Evolutionary conservation across 2,329 filamentous ascomycete genomes (phyloP), one percentile per base, ranked within the genome.

Genomic region (Alternaria angustiovoidea): DNA sequence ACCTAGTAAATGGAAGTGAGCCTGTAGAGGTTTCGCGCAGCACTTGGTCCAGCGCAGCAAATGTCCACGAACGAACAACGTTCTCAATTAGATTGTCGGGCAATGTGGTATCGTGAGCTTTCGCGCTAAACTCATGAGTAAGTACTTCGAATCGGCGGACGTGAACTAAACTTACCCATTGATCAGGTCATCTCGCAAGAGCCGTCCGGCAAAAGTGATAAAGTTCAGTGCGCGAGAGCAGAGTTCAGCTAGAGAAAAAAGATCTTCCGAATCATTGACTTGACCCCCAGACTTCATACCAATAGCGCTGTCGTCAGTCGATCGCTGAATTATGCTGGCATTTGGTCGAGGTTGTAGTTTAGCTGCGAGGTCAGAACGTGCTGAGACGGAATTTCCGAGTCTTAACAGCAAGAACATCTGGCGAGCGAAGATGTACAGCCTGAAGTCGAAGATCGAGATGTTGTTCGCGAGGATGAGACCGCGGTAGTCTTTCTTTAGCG

Each of bases 361-460:
- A 65, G 70, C 66, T 51, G 70, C 75, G n/a, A 82, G 71, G 55
- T 80, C 79, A n/a, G 78, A 70, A 55, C 78, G 75, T n/a, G 79
- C 74, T 8, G 78, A 78, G 14, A 77, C 73, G 41, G 80, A 79
- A 72, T 94, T 95, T n/a, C 91, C 93, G 1, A 96, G 85, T 5
- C 94, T 87, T 12, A 97, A 83, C 1, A 98, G 84, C 1, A 99
- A 81, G 3, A 91, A 87, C 63, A 97, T 88, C 71, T 99, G 94
- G 24, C 95, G 87, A 3, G 93, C 89, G 77, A 98, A 99, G 12
- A 99, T 89, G 76, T 99, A 99, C 68, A 91, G 92, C 51, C 92
- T 86, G 76, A 99, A 98, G 77, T 99, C 95, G 74, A 98, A 97
- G 3, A 97, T 85, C 0, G 95, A 99, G 36, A 99, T 96, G 66